Conservation (phyloP, 108 stramenopile genomes). For the Skeletonema tropicum region DNA sequence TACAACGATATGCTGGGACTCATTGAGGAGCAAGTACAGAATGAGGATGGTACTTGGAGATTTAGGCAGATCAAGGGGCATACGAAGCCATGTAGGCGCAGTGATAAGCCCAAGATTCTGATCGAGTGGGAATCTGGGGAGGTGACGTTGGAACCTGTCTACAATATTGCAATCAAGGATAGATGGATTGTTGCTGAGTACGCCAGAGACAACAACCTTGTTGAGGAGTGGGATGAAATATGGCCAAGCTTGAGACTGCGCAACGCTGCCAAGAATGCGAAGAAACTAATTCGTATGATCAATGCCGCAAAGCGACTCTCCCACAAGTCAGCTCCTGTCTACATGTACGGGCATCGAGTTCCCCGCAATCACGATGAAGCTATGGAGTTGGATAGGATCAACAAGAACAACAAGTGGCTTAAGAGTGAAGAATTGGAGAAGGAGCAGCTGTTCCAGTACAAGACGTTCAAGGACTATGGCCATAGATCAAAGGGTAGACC, state of each 20-base stretch:
- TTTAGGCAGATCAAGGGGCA: neutral
- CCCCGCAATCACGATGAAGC: no score
- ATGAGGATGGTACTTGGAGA: neutral
- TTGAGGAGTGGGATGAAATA: neutral
- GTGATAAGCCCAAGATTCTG: neutral
- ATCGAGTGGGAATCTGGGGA: slow-evolving; percentile 25
- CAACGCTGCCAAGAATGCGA: no score
- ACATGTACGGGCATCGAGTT: no score
- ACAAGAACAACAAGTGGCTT: no score
- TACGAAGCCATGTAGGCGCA: neutral
- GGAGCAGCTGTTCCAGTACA: no score
- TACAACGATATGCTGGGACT: neutral
- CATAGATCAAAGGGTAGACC: no score
- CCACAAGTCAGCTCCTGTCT: no score
- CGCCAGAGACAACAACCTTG: neutral
- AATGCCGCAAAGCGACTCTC: no score
- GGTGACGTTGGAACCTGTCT: neutral
- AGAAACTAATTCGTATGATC: no score
- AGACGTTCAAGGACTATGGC: no score
- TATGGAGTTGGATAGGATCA: no score
- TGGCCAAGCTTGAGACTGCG: neutral
- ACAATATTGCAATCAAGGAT: neutral
- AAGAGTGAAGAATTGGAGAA: no score
- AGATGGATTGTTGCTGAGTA: neutral
- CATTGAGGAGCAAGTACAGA: neutral